phyloP scores from a whole-genome alignment of 495 filamentous ascomycete species.

The Penicillium paxilli region DNA sequence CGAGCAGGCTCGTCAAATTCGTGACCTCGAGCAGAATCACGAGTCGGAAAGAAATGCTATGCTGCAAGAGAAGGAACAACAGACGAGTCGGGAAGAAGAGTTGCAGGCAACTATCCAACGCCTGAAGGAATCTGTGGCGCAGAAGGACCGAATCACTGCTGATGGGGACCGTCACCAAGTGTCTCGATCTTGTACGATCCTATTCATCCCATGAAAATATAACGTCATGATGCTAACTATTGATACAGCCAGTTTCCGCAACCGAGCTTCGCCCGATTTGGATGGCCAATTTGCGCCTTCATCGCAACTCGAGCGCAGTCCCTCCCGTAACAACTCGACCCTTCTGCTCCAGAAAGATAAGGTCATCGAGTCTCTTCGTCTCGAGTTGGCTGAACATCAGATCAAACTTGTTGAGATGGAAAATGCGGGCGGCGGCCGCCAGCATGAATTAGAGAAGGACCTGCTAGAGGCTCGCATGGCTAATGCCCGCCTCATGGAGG shows the following conservation, averaged over 20 bases:
- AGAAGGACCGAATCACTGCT: conserved; percentile 61
- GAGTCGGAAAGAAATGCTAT: conserved; percentile 85
- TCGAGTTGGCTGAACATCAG: conserved; percentile 91
- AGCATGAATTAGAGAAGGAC: conserved; percentile 83
- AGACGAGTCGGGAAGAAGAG: conserved; percentile 78
- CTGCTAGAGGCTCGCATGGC: conserved; percentile 89
- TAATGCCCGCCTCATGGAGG: conserved; percentile 94
- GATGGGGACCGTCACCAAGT: conserved; percentile 65
- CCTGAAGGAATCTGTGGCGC: conserved; percentile 81
- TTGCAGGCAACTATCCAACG: conserved; percentile 85
- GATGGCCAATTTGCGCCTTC: conserved; percentile 89
- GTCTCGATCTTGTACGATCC: conserved; percentile 63
- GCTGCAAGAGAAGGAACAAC: conserved; percentile 88
- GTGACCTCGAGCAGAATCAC: conserved; percentile 87
- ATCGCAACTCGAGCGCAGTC: conserved; percentile 72
- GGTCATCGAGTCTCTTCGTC: conserved; percentile 84
- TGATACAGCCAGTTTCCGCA: conserved; percentile 56
- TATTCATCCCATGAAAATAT: not conserved
- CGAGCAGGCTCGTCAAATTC: conserved; percentile 73
- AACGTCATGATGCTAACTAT: conserved; percentile 21
- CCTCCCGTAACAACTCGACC: conserved; percentile 83
- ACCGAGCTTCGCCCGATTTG: conserved; percentile 42
- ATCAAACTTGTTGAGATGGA: conserved; percentile 95
- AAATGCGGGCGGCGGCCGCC: conserved; percentile 79
- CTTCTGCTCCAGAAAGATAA: conserved; percentile 92